Evolutionary conservation across 2,329 filamentous ascomycete species (phyloP), one percentile per base, ranked within the genome.

Genomic region (Pseudocercospora macadamiae): DNA sequence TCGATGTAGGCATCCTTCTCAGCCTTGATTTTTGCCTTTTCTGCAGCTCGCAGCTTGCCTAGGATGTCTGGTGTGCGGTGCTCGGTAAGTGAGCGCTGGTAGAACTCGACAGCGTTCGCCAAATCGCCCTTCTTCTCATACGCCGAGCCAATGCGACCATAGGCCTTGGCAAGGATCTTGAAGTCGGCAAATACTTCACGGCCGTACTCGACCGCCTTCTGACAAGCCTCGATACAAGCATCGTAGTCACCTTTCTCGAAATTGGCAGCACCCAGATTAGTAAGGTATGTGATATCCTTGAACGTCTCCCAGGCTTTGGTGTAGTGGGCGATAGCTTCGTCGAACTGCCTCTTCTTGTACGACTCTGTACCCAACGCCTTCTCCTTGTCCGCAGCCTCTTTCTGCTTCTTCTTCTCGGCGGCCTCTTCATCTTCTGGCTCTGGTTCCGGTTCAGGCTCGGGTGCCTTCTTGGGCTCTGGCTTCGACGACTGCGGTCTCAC

Each of bases 341-440:
- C 95, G 67, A 99, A 97, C 73, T 97, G 88, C 68, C 91, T 89
- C 85, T 97, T 97, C 88, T 99, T 99, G 84, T 99, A 99, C 75
- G 89, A 88, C 68, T 95, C 91, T 12, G 93, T 99, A 58, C 95
- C 95, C 57, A 96, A 82, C 26, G 88, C 90, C 86, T 99, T 99
- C 79, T 97, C 90, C 74, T 92, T 90, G 69, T 99, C 95, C 44
- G 93, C 95, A 64, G 89, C 91, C 71, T 89, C 90, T 82, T 97
- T 96, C 37, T 91, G 91, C 81, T 95, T 90, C 79, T 90, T 90
- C 78, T 93, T 92, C 61, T 89, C 90, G 56, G 86, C 74, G 0
- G 88, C 84, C 75, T 97, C 95, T 71, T 96, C 92, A 66, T 96
- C 91, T 71, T 91, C 81, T 36, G 84, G 83, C 68, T 87, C 84